Percentiles rank a stretch among this genome's conserved stretches.
Evolutionary conservation across 306 rosid species (phyloP).

Genomic region (Echinosophora koreensis): DNA sequence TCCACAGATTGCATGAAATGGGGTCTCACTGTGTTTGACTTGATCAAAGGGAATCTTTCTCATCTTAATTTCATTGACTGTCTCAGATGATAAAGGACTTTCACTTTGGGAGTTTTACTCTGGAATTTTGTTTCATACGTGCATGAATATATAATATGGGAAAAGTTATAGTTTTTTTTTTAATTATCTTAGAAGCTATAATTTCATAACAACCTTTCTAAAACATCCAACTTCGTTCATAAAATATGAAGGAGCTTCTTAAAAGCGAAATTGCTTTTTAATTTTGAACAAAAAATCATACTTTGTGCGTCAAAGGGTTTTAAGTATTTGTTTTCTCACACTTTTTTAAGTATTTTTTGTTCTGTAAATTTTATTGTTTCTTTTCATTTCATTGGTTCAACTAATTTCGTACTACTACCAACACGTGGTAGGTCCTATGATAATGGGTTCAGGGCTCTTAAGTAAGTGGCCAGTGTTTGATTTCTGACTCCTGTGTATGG

Average conservation of each 20-base stretch:
- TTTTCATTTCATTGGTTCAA: too few relatives aligned
- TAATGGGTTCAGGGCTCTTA: too few relatives aligned
- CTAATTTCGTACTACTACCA: too few relatives aligned
- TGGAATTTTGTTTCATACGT: not conserved
- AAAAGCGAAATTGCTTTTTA: too few relatives aligned
- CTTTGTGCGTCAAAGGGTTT: too few relatives aligned
- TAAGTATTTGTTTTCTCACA: too few relatives aligned
- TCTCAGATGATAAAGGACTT: not conserved
- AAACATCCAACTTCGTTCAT: not conserved
- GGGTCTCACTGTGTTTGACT: constrained; percentile 48
- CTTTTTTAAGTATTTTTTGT: too few relatives aligned
- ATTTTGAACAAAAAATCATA: too few relatives aligned
- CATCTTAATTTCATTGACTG: not conserved
- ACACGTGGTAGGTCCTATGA: too few relatives aligned
- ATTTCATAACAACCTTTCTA: not conserved
- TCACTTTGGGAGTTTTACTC: not conserved
- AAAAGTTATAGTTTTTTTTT: not conserved
- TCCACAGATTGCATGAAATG: constrained; percentile 32
- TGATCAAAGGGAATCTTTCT: constrained; percentile 5
- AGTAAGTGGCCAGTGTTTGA: too few relatives aligned
- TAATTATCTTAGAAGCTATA: not conserved
- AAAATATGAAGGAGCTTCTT: not conserved
- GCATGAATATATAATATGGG: not conserved
- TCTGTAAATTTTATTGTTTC: too few relatives aligned
- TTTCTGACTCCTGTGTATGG: too few relatives aligned